Conservation (phyloP, 2,329 filamentous ascomycete genomes). For the Aspergillus transmontanensis region DNA sequence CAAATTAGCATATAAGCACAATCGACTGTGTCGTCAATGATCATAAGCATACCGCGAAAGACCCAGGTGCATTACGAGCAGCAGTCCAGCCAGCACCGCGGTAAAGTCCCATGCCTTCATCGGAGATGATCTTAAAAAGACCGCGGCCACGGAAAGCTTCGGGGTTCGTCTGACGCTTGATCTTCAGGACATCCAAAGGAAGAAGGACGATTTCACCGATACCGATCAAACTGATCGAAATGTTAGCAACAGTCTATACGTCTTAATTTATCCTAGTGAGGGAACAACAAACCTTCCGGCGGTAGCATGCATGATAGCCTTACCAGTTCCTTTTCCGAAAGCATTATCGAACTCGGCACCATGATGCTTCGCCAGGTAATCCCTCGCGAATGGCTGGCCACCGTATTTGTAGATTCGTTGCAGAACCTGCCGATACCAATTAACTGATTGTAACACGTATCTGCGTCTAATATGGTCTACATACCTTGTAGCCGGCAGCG, state of each 20-base stretch:
- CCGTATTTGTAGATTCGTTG: slow-evolving; percentile 99
- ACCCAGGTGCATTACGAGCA: slow-evolving; percentile 92
- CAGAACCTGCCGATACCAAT: slow-evolving; percentile 60
- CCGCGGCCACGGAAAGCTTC: slow-evolving; percentile 96
- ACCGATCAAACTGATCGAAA: slow-evolving; percentile 72
- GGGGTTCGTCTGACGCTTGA: slow-evolving; percentile 99
- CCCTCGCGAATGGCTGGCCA: slow-evolving; percentile 90
- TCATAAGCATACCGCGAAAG: slow-evolving; percentile 77
- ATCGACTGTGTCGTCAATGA: background rate
- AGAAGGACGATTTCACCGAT: slow-evolving; percentile 96
- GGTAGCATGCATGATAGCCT: slow-evolving; percentile 96
- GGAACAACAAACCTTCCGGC: slow-evolving; percentile 71
- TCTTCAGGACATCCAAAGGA: slow-evolving; percentile 95
- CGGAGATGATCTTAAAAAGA: slow-evolving; percentile 82
- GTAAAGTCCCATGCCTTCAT: slow-evolving; percentile 95
- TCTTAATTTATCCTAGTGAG: background rate
- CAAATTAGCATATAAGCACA: background rate
- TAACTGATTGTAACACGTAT: slow-evolving; percentile 14
- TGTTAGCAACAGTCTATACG: background rate
- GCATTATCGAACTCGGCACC: slow-evolving; percentile 80
- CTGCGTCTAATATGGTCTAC: slow-evolving; percentile 15
- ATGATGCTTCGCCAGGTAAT: slow-evolving; percentile 81
- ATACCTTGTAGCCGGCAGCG: slow-evolving; percentile 91
- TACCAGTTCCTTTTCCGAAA: slow-evolving; percentile 96
- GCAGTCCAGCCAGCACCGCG: slow-evolving; percentile 97